These are phyloP conservation scores for Boletus reticulatus DNA, from an alignment of 768 basidiomycete species.

Conservation along the genomic window DNA sequence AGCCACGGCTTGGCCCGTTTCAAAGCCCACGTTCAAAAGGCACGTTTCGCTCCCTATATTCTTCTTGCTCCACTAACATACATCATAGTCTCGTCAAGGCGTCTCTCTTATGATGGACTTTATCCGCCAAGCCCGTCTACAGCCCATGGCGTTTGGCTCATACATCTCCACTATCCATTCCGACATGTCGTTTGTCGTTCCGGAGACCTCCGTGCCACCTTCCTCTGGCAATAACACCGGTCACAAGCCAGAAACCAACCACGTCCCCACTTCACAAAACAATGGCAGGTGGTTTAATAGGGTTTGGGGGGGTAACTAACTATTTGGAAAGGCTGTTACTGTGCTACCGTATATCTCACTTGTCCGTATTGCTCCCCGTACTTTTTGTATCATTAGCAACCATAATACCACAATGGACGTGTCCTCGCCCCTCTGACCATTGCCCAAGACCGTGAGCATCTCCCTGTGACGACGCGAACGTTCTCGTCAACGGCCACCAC, in stretches of 20 bases:
- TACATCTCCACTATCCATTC: slow-evolving; percentile 35
- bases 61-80: not conserved
- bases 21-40: slow-evolving; percentile 84
- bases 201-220: slow-evolving; percentile 19
- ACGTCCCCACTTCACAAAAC: slow-evolving; percentile 8
- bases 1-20: slow-evolving; percentile 81
- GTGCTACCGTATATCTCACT: slow-evolving; percentile 19
- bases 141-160: slow-evolving; percentile 45
- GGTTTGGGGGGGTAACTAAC: slow-evolving; percentile 24
- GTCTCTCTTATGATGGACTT: slow-evolving; percentile 78
- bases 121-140: slow-evolving; percentile 72
- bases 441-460: slow-evolving; percentile 3
- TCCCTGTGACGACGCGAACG: not conserved
- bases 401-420: slow-evolving; percentile 21
- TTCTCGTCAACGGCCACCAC: slow-evolving; percentile 11
- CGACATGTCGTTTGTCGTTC: slow-evolving; percentile 28
- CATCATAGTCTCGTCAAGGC: slow-evolving; percentile 75
- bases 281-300: slow-evolving; percentile 23
- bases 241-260: slow-evolving; percentile 18
- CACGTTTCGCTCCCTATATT: slow-evolving; percentile 34
- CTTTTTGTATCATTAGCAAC: slow-evolving; percentile 34
- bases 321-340: not conserved
- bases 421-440: slow-evolving; percentile 1
- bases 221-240: slow-evolving; percentile 8
- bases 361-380: slow-evolving; percentile 13